Base-by-base conservation (phyloP, 495 filamentous ascomycete genomes). In the Coniosporium apollinis region DNA sequence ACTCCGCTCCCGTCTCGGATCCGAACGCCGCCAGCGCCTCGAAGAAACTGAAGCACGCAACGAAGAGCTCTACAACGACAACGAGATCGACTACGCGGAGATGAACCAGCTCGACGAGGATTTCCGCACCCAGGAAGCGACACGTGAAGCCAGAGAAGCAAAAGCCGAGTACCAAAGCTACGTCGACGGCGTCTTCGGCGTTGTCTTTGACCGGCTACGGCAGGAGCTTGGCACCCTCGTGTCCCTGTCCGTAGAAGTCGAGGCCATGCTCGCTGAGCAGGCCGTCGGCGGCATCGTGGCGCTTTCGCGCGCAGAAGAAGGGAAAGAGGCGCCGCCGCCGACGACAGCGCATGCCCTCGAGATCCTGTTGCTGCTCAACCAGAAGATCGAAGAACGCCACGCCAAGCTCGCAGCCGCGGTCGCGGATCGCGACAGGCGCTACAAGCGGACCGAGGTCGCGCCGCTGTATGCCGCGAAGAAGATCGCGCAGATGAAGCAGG, bases 61-160 rank as follows among this genome's bases (percentile, higher is more conserved):
- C 18, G 67, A 74, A 42, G 53, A 54, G 7, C 54, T 74, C 13
- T 76, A 71, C 54, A 66, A 73, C 41, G 61, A 58, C 26, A 67
- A 72, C 38, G 62, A 68, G 34, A 74, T 76, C 38, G 66, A 66
- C 1, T 74, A 76, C 49, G 69, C 65, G 15, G 71, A 76, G 41
- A 74, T 76, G 36, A 61, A 63, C 28, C 57, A 58, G 14, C 55
- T 74, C n/a, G 70, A 74, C 42, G 64, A 69, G 37, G 67, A 73
- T 20, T 74, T 73, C 44, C 61, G 62, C 26, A 59, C 60, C 6
- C 50, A 51, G 16, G 69, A 72, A 43, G 55, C 67, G 17, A n/a
- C n/a, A n/a, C 60, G 65, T 15, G 71, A 76, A 43, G 67, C 72
- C 43, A 55, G 66, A 17, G 47, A 49, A n/a, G n/a, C n/a, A n/a